Evolutionary conservation across 2,329 filamentous ascomycete genomes (phyloP).

Genomic region (Fragosphaeria purpurea): DNA sequence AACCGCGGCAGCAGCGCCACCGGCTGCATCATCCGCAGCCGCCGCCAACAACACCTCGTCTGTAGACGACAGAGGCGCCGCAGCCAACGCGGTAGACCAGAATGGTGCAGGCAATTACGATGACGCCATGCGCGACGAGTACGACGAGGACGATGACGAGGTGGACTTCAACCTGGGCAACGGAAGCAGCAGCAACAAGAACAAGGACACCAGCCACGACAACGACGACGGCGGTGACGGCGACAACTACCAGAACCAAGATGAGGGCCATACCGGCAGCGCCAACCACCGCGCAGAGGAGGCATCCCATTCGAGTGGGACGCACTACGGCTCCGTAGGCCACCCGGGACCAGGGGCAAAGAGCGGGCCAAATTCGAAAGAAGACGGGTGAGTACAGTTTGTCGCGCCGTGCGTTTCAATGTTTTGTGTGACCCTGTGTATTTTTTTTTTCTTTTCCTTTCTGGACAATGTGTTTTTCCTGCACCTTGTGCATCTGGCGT

Average conservation of each 20-base stretch:
- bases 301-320: slow-evolving; percentile 18
- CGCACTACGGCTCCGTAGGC: neutral
- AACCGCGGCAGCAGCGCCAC: neutral
- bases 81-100: slow-evolving; percentile 9
- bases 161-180: slow-evolving; percentile 44
- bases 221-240: slow-evolving; percentile 2
- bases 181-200: slow-evolving; percentile 20
- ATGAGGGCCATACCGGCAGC: neutral
- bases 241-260: slow-evolving; percentile 3
- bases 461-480: neutral
- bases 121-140: slow-evolving; percentile 25
- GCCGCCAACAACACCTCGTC: slow-evolving; percentile 12
- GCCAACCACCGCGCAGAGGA: slow-evolving; percentile 18
- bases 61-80: slow-evolving; percentile 17
- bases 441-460: neutral
- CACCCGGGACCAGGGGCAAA: slow-evolving; percentile 17
- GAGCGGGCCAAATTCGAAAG: slow-evolving; percentile 62
- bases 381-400: slow-evolving; percentile 68
- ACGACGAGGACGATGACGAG: slow-evolving; percentile 42
- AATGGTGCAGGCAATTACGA: slow-evolving; percentile 12
- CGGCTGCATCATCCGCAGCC: neutral
- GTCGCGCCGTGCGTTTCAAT: neutral
- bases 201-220: slow-evolving; percentile 12
- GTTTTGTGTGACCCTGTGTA: neutral
- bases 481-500: no score